Conservation (phyloP, 2,329 filamentous ascomycete genomes). For the Phyllosticta citribraziliensis region DNA sequence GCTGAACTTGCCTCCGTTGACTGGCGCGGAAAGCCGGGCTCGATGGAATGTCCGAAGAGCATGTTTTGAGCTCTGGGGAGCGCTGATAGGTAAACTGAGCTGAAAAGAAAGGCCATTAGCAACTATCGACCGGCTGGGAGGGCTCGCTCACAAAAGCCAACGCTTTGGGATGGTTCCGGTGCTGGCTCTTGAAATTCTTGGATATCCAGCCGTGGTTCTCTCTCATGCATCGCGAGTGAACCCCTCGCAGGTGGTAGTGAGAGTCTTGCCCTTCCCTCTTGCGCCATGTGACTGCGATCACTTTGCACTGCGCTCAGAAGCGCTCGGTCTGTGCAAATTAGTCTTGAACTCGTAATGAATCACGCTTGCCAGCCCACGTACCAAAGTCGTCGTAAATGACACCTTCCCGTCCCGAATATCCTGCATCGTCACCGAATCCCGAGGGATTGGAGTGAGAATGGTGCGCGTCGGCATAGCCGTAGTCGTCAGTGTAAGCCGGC, state of each 20-base stretch:
- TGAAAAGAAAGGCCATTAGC: not conserved
- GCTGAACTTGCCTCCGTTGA: constrained; percentile 17
- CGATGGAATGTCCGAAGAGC: constrained; percentile 26
- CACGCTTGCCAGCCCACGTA: not conserved
- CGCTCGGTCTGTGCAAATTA: constrained; percentile 22
- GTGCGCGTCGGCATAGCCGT: not conserved
- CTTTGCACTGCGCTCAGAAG: constrained; percentile 23
- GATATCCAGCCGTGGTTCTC: not conserved
- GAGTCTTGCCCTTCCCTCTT: constrained; percentile 26
- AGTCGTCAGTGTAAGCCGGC: not conserved
- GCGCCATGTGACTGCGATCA: constrained; percentile 26
- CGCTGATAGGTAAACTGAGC: constrained; percentile 18
- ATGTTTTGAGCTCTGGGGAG: constrained; percentile 14
- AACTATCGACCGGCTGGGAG: not conserved
- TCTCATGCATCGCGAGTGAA: not conserved
- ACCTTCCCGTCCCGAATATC: not conserved
- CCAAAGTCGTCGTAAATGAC: constrained; percentile 2
- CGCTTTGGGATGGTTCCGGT: not conserved
- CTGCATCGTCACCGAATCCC: not conserved
- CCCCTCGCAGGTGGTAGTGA: constrained; percentile 21
- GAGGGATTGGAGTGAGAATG: not conserved
- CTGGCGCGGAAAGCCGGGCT: constrained; percentile 32
- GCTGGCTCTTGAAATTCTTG: not conserved
- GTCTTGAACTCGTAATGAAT: not conserved
- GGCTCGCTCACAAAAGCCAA: not conserved